phyloP scores from a whole-genome alignment of 2,329 filamentous ascomycete genomes.

The Parastagonospora avenae region DNA sequence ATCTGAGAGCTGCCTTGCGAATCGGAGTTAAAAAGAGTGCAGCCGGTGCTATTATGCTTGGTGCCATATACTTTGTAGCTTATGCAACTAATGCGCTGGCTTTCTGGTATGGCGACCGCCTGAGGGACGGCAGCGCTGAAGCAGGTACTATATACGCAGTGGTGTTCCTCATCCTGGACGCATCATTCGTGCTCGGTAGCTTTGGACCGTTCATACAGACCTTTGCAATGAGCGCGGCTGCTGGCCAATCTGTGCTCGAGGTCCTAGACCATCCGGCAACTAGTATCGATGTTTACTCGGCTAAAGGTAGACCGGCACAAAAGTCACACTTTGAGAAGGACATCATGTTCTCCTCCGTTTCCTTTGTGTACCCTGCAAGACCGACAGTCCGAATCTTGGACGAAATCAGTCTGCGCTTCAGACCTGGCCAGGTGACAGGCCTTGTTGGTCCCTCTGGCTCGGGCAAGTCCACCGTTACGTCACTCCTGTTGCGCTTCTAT shows the following conservation, averaged over 20 bases:
- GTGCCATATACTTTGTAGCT: slow-evolving; percentile 52
- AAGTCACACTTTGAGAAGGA: slow-evolving; percentile 30
- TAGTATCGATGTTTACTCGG: slow-evolving; percentile 47
- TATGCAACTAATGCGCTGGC: slow-evolving; percentile 54
- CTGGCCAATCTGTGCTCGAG: slow-evolving; percentile 52
- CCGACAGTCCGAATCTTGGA: slow-evolving; percentile 49
- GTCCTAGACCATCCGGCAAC: slow-evolving; percentile 50
- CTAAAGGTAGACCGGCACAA: slow-evolving; percentile 26
- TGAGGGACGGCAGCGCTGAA: slow-evolving; percentile 34
- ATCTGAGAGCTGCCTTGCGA: slow-evolving; percentile 42
- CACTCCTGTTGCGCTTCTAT: slow-evolving; percentile 50
- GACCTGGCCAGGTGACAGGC: slow-evolving; percentile 50
- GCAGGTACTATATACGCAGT: slow-evolving; percentile 66
- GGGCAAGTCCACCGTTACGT: slow-evolving; percentile 52
- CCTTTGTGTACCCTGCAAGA: slow-evolving; percentile 53
- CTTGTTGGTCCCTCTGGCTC: slow-evolving; percentile 54
- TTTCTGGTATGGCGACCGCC: slow-evolving; percentile 50
- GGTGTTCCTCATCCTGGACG: slow-evolving; percentile 68
- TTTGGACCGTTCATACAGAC: slow-evolving; percentile 67
- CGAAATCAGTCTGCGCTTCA: slow-evolving; percentile 43
- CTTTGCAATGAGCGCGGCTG: slow-evolving; percentile 59
- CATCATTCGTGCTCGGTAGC: slow-evolving; percentile 66
- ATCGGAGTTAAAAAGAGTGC: slow-evolving; percentile 50
- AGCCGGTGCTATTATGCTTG: slow-evolving; percentile 49
- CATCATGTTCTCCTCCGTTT: slow-evolving; percentile 46